A percentile compares a stretch with the other conserved stretches of the same genome.
Conservation (phyloP, 768 basidiomycete genomes). For the Hemileccinum rubropunctum region DNA sequence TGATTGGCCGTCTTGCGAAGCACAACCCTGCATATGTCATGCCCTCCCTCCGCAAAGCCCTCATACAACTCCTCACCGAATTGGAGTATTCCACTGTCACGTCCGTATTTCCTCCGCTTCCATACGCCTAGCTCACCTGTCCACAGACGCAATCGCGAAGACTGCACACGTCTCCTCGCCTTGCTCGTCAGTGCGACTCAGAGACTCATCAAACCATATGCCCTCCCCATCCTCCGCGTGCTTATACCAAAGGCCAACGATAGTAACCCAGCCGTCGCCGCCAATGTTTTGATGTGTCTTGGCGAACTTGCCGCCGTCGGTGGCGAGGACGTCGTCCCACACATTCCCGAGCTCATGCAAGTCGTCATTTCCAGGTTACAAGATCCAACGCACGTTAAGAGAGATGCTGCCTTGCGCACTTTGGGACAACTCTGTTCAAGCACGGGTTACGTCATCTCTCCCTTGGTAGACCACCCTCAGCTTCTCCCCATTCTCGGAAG, state of each 20-base stretch:
- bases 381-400: constrained; percentile 85
- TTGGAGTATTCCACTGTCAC: constrained; percentile 90
- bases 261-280: constrained; percentile 80
- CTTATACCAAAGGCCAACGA: constrained; percentile 89
- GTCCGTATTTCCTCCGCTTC: constrained; percentile 44
- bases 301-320: constrained; percentile 92
- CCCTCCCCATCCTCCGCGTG: constrained; percentile 90
- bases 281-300: constrained; percentile 90
- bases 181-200: constrained; percentile 89
- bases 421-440: constrained; percentile 95
- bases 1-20: constrained; percentile 91
- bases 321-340: constrained; percentile 83
- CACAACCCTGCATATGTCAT: constrained; percentile 99
- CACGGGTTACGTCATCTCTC: constrained; percentile 91
- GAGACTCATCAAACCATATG: constrained; percentile 93
- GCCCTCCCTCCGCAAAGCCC: constrained; percentile 91
- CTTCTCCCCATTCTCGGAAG: constrained; percentile 82
- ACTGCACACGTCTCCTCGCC: constrained; percentile 88
- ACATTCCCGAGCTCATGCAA: constrained; percentile 85
- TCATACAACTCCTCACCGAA: constrained; percentile 95
- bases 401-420: constrained; percentile 92
- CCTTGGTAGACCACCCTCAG: constrained; percentile 88
- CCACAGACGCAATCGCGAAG: constrained; percentile 78
- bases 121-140: not conserved
- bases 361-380: constrained; percentile 85